Evolutionary conservation across 805 yeast species (phyloP).

Genomic region (Priceomyces melissophilus): DNA sequence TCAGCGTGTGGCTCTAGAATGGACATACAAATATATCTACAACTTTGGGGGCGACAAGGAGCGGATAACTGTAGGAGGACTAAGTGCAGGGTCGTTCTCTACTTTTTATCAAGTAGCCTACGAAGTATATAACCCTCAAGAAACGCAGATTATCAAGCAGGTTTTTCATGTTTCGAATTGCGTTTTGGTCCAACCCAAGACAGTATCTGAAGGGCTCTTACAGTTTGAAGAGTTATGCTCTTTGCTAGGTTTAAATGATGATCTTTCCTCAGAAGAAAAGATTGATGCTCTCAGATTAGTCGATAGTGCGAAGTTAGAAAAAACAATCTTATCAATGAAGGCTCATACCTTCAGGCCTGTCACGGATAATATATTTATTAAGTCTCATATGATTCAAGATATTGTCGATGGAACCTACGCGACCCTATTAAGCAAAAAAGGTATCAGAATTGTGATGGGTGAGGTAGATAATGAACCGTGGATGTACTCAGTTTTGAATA

Average conservation of each 20-base stretch:
- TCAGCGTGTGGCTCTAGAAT: constrained; percentile 43
- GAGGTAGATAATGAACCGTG: constrained; percentile 32
- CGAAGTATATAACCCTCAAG: constrained; percentile 40
- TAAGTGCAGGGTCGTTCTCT: constrained; percentile 44
- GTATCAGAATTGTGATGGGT: constrained; percentile 24
- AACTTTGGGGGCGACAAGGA: constrained; percentile 47
- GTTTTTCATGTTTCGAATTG: constrained; percentile 34
- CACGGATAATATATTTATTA: constrained; percentile 36
- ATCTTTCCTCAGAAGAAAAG: constrained; percentile 13
- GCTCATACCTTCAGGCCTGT: constrained; percentile 37
- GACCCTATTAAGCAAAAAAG: constrained; percentile 14
- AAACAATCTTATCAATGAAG: constrained; percentile 18
- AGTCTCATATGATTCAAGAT: constrained; percentile 26
- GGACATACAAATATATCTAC: constrained; percentile 41
- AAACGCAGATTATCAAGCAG: constrained; percentile 35
- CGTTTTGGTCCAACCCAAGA: constrained; percentile 37
- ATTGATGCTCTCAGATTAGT: constrained; percentile 13
- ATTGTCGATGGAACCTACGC: constrained; percentile 25
- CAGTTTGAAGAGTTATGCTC: constrained; percentile 35
- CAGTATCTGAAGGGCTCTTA: constrained; percentile 27
- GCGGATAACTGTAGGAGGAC: constrained; percentile 42
- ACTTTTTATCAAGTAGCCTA: constrained; percentile 41
- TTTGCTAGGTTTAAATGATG: constrained; percentile 16
- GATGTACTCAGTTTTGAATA: constrained; percentile 25
- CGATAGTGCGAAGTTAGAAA: constrained; percentile 8